Evolutionary conservation across 768 basidiomycete species (phyloP), one percentile per base, ranked within the genome.

Genomic region (Phanerochaete sordida): DNA sequence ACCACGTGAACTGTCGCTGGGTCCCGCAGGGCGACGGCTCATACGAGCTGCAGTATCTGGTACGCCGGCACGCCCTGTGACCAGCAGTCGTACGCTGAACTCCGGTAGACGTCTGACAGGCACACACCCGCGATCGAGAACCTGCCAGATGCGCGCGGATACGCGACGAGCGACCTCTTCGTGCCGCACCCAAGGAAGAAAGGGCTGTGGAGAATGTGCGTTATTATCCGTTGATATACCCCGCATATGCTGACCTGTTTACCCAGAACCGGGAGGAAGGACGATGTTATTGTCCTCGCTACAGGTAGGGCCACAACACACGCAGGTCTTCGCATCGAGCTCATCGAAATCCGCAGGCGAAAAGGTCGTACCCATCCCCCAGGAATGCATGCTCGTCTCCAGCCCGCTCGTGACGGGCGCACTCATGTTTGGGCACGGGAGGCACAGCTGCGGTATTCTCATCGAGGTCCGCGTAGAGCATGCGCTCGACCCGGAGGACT

Each of bases 271-370:
- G 78, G 76, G 12, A 65, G 77, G 15, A 64, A 62, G 23, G 79
- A 81, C 58, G 79, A 81, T 54, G 77, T 78, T 54, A 76, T 80
- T 48, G 73, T 79, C 61, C 49, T 62, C 16, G 43, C 43, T 6
- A 50, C 59, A 3, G 61, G 63, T 59, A 19, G 19, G 55, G 8
- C 8, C 39, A 16, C 35, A 5, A 26, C 49, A 23, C 13, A 24
- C 24, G 30, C 37, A 47, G n/a, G 19, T 15, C 31, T 21, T 31
- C 56, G 23, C 13, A 11, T 51, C 23, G 16, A 15, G 48, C 53
- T 7, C 13, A 45, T 4, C 23, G 39, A 21, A 1, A 23, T 8
- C 19, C 28, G 44, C 27, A 64, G 63, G 81, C 78, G 69, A 66
- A 59, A 27, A 79, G 78, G 21, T 66, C 15, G 62, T 61, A n/a